Evolutionary conservation across 2,329 filamentous ascomycete species (phyloP).

Genomic region (Chrysoporthe cubensis): DNA sequence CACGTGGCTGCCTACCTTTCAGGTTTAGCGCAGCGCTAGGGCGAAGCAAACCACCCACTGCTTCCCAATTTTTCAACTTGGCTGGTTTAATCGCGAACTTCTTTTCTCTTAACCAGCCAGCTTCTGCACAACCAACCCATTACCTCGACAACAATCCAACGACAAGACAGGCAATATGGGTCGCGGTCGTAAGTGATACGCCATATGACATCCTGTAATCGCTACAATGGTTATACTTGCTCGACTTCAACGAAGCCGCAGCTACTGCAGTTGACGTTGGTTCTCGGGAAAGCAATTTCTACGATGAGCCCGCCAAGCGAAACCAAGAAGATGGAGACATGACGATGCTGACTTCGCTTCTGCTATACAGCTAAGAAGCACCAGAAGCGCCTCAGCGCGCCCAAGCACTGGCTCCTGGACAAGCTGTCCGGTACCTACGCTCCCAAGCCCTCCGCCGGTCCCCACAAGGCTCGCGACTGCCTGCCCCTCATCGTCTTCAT

Average conservation of each 20-base stretch:
- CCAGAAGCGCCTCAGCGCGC: conserved; percentile 99
- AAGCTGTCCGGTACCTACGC: conserved; percentile 94
- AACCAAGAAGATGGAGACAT: not conserved
- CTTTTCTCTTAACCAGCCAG: conserved; percentile 19
- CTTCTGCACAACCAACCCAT: conserved; percentile 22
- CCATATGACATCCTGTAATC: not conserved
- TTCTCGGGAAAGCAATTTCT: not conserved
- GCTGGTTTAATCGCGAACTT: conserved; percentile 11
- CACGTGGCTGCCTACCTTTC: conserved; percentile 12
- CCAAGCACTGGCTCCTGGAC: conserved; percentile 99
- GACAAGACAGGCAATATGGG: conserved; percentile 29
- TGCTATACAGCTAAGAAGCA: conserved; percentile 75
- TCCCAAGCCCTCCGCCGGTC: conserved; percentile 76
- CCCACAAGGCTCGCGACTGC: conserved; percentile 99
- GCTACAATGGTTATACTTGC: conserved; percentile 6
- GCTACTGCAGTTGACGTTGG: not conserved
- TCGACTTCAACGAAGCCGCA: not conserved
- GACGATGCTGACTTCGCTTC: conserved; percentile 18
- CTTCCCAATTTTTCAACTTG: conserved; percentile 22
- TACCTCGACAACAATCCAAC: conserved; percentile 23
- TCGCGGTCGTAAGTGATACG: conserved; percentile 31
- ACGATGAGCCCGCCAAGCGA: conserved; percentile 4
- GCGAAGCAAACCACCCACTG: conserved; percentile 26
- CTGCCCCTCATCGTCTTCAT: conserved; percentile 99
- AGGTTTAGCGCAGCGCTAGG: conserved; percentile 17